Evolutionary conservation across 2,329 filamentous ascomycete genomes (phyloP), one percentile per base, ranked within the genome.

Genomic region (Aureobasidium sp.): DNA sequence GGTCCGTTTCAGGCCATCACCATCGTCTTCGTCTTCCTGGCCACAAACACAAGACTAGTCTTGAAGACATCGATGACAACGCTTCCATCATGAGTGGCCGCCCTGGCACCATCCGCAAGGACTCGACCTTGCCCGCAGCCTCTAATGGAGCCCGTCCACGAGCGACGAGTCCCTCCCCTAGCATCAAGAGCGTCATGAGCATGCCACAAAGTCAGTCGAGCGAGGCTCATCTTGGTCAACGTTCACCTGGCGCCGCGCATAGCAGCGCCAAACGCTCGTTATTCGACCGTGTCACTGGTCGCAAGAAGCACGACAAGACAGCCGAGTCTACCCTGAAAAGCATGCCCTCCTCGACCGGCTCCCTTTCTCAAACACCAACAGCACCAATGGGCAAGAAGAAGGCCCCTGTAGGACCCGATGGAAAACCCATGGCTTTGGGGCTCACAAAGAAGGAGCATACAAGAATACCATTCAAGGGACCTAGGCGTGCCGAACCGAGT

Each of bases 131-230:
- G 2, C 35, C 48, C 7, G 19, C 22, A 19, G 29, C 66, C 65
- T 55, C 58, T 67, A 67, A 30, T 82, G 82, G 30, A 19, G 22
- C 32, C 30, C 69, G 75, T 66, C 78, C 72, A 60, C 84, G 90
- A 59, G 83, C 88, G 11, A 80, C 86, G 56, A 95, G 90, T 68
- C 89, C 90, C 22, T 88, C 88, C 0, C 86, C 90, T 39, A 53
- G 51, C 25, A 53, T 53, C 40, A 53, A 19, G 12, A 93, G 88
- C 67, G 75, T 79, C 37, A 79, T 79, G 60, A 88, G 85, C 63
- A 77, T 73, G 19, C 72, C 73, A 69, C 79, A 69, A 65, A 76
- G 35, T n/a, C 37, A 41, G 8, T n/a, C 16, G 2, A 24, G 25
- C 21, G 48, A 51, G 8, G 6, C 37, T 4, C 25, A 66, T 64